Percentiles rank a stretch among this genome's conserved stretches.
Conservation (phyloP, 805 yeast species). For the Candida vartiovaarae region DNA sequence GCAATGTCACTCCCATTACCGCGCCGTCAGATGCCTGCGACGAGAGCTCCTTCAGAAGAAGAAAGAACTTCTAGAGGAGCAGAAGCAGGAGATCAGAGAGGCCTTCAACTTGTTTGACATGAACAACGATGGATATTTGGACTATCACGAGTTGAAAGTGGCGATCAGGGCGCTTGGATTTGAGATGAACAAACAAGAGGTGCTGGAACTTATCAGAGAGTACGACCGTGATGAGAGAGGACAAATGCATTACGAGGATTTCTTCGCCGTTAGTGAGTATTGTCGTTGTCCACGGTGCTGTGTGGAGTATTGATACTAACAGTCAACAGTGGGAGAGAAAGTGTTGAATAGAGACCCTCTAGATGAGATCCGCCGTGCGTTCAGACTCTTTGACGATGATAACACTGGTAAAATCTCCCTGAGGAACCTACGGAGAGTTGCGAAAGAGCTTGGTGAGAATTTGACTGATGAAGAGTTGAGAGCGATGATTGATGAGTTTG, state of each 20-base stretch:
- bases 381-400: conserved; percentile 82
- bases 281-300: conserved; percentile 22
- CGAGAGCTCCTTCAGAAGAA: conserved; percentile 32
- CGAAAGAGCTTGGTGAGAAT: conserved; percentile 88
- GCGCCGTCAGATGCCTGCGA: conserved; percentile 8
- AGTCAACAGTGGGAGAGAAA: conserved; percentile 56
- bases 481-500: conserved; percentile 98
- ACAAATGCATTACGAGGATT: conserved; percentile 73
- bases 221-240: conserved; percentile 73
- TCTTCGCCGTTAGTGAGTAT: conserved; percentile 55
- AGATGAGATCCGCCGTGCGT: conserved; percentile 88
- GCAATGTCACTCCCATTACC: conserved; percentile 12
- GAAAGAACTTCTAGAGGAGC: conserved; percentile 73
- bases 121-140: conserved; percentile 84
- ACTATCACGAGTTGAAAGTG: conserved; percentile 83
- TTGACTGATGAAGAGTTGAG: conserved; percentile 85
- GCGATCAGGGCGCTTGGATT: conserved; percentile 94
- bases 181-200: conserved; percentile 69
- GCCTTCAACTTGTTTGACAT: conserved; percentile 89
- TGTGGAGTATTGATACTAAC: conserved; percentile 20
- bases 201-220: conserved; percentile 68
- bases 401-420: conserved; percentile 79
- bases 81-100: conserved; percentile 84
- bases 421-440: conserved; percentile 78
- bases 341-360: conserved; percentile 86